A percentile compares a stretch with the other conserved stretches of the same genome.
phyloP scores from a whole-genome alignment of 768 basidiomycete species.

The Leccinum broughii region DNA sequence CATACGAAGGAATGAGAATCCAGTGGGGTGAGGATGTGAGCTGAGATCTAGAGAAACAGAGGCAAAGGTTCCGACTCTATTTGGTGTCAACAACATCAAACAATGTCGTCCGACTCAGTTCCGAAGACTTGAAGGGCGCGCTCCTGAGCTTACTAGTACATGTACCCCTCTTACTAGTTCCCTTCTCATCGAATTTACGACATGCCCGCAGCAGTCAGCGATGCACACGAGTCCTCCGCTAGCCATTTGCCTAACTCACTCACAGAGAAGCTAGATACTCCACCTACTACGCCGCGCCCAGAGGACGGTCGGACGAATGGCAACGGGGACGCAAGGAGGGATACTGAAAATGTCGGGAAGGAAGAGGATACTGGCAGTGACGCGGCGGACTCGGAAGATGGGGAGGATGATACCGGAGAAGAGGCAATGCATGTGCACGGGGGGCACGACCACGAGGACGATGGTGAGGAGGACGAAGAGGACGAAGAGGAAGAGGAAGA shows the following conservation, averaged over 20 bases:
- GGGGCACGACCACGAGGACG: conserved; percentile 3
- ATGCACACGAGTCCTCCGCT: neutral
- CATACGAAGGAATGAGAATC: too few species aligned
- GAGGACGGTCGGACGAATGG: conserved; percentile 20
- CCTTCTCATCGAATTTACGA: neutral
- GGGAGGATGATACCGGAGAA: conserved; percentile 2
- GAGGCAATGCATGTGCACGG: neutral
- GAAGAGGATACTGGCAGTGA: conserved; percentile 8
- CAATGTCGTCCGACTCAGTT: neutral
- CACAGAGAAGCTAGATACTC: conserved; percentile 5
- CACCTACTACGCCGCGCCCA: neutral
- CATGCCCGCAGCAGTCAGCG: conserved; percentile 10
- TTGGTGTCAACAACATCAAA: conserved; percentile 18
- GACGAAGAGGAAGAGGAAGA: conserved; percentile 22
- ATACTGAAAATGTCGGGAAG: conserved; percentile 1
- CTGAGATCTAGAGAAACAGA: too few species aligned
- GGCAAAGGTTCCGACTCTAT: too few species aligned
- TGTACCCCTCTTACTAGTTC: conserved; percentile 5
- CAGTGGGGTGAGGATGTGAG: too few species aligned
- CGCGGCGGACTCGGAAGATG: conserved; percentile 9
- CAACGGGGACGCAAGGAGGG: conserved; percentile 10
- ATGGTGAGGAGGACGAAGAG: conserved; percentile 12
- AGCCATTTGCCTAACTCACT: neutral
- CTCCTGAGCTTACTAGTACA: conserved; percentile 6
- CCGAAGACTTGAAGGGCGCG: neutral